A percentile compares a stretch with the other conserved stretches of the same genome.
phyloP scores from a whole-genome alignment of 257 asterid species.

The Lavandula angustifolia region DNA sequence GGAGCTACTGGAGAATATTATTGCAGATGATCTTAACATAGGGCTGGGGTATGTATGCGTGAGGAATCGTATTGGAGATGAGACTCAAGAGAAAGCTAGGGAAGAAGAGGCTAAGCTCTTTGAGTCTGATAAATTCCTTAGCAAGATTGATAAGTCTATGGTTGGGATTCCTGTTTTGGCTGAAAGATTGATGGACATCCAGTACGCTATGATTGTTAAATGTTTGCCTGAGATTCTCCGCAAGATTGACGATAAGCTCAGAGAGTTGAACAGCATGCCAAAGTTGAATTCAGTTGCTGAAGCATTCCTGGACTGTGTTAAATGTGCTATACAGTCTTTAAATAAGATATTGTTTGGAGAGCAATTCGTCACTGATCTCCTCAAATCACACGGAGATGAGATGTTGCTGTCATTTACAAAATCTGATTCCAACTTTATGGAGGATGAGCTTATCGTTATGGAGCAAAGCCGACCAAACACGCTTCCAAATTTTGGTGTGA shows the following conservation, averaged over 20 bases:
- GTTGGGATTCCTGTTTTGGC: slow-evolving; percentile 40
- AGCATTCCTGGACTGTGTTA: too few species aligned
- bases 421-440: slow-evolving; percentile 17
- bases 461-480: slow-evolving; percentile 34
- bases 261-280: slow-evolving; percentile 42
- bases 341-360: too few species aligned
- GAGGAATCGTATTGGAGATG: too few species aligned
- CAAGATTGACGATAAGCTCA: slow-evolving; percentile 41
- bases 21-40: too few species aligned
- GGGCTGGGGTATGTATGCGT: too few species aligned
- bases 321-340: too few species aligned
- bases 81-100: too few species aligned
- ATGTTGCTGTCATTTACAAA: not conserved
- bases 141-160: not conserved
- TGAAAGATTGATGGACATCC: slow-evolving; percentile 33
- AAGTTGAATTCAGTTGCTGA: slow-evolving; percentile 24
- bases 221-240: slow-evolving; percentile 42
- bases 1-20: too few species aligned
- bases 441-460: slow-evolving; percentile 35
- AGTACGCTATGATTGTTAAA: slow-evolving; percentile 36
- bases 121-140: not conserved
- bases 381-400: too few species aligned
- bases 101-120: too few species aligned
- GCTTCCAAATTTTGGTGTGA: slow-evolving; percentile 39
- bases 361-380: too few species aligned